These are phyloP conservation scores for Larix sibirica DNA, from an alignment of 83 land plant genomes.

Conservation along the genomic window DNA sequence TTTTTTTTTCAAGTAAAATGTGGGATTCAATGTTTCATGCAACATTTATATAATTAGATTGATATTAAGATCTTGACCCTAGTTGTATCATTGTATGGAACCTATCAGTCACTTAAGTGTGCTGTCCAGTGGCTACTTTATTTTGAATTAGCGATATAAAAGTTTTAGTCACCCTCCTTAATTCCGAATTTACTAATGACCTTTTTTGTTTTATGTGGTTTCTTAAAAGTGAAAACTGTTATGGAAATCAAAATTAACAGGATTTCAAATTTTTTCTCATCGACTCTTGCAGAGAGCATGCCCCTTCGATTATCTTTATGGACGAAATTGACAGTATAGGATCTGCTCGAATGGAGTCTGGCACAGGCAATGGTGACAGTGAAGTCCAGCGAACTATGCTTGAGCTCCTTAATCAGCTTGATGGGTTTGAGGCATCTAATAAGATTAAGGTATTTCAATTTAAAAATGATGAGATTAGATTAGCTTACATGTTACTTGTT, in stretches of 20 bases:
- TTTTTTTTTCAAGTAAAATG: too few species aligned
- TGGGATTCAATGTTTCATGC: too few species aligned
- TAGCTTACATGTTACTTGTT: too few species aligned
- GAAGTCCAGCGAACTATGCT: slow-evolving; percentile 99
- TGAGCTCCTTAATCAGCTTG: slow-evolving; percentile 96
- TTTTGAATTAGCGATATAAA: too few species aligned
- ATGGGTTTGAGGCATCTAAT: slow-evolving; percentile 98
- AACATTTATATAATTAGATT: too few species aligned
- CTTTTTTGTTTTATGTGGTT: not conserved
- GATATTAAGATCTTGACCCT: too few species aligned
- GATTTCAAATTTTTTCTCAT: not conserved
- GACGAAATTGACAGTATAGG: slow-evolving; percentile 99
- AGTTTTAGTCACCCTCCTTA: not conserved
- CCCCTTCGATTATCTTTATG: slow-evolving; percentile 98
- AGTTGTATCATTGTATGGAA: too few species aligned
- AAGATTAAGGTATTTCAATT: slow-evolving; percentile 70
- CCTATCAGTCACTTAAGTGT: too few species aligned
- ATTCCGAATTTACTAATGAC: not conserved
- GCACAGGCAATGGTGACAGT: slow-evolving; percentile 97
- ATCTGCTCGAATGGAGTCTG: slow-evolving; percentile 97
- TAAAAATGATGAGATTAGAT: not conserved
- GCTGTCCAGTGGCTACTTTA: too few species aligned
- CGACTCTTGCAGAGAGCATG: slow-evolving; percentile 80
- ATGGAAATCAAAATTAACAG: not conserved
- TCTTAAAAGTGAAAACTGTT: not conserved